Base-by-base conservation (phyloP, 2,329 filamentous ascomycete genomes). In the Zarea fungicola region DNA sequence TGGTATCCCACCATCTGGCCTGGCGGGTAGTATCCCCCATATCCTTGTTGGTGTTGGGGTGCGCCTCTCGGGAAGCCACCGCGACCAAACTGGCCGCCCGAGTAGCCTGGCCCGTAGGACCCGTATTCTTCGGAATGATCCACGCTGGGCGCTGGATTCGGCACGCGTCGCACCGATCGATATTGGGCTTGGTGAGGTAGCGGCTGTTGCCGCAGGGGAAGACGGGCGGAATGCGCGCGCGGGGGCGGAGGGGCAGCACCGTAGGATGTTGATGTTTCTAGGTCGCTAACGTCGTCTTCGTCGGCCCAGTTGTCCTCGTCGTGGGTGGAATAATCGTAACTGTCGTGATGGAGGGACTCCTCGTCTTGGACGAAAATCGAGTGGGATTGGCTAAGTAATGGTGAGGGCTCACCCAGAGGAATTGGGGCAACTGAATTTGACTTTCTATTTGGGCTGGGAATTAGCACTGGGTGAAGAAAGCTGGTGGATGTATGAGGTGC, bases 41-140 rank as follows among this genome's bases (percentile, higher is more conserved):
- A 56, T 46, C 58, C 45, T 31, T 54, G 55, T 19, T 50, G 48
- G 40, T 52, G 56, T 28, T 54, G 54, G 29, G 54, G 55, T 58
- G 58, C 52, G 14, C 46, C 21, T 29, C 50, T 49, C 23, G 49
- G 50, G 32, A 37, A 46, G 18, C 34, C 35, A 18, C 47, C 54
- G 25, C 52, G 54, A 21, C 49, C 49, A 23, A 23, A 46, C 18
- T 50, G 42, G 42, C 45, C 42, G 32, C 51, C 55, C 49, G 52
- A 53, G 42, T 60, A 61, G 16, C n/a, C 14, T 23, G 60, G 65
- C 66, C 70, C 75, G 72, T 66, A 71, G 57, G 59, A 65, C 54
- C 70, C 66, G 61, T 77, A 84, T n/a, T 87, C 81, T 21, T 87
- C 81, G 18, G 73, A 74, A 29, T 77, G 77, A 63, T 86, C 84